Evolutionary conservation across 179 eudicot genomes (phyloP), one percentile per base, ranked within the genome.

Genomic region (Nepenthes alata): DNA sequence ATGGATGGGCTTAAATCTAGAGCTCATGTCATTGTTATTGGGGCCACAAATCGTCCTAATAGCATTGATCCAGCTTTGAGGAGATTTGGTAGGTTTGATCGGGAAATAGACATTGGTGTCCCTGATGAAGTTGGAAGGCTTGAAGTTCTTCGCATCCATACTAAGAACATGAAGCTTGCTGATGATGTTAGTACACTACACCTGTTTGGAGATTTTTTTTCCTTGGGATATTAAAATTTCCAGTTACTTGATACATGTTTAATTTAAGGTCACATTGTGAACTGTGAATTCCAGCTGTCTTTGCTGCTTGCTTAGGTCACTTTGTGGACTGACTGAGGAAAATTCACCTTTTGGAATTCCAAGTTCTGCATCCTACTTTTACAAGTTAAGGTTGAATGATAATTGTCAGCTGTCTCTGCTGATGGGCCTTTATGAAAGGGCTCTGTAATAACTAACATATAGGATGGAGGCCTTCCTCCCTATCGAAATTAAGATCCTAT

Each of bases 131-230:
- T 83, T 70, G 96, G 96, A 2, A 79, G 96, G 0, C 85, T 88
- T 68, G 93, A 88, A 75, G 78, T 88, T 73, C 93, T 88, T 55
- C 93, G 96, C 9, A 88, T 88, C 62, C 96, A 88, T 68, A 88
- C 96, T 0, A 88, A 83, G 80, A 88, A 88, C 74, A 85, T 85
- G 96, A 88, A 88, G 77, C 83, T 88, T 64, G 72, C 96, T 72
- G 89, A 88, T 8, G 85, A 85, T 58, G 96, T 87, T 75, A 61
- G 74, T 45, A 41, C 45, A 41, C 45, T 41, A 25, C 25, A 25
- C 25, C 25, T 25, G 25, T 25, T 25, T 25, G 25, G 25, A 25
- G 25, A 1, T 25, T 25, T 25, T 25, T 25, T 25, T 25, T 25
- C 25, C 25, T 25, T 25, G 25, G 25, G 25, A 25, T 25, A 25